These are phyloP conservation scores for Bruguiera sexangula DNA, from an alignment of 345 rosid genomes.

Conservation along the genomic window DNA sequence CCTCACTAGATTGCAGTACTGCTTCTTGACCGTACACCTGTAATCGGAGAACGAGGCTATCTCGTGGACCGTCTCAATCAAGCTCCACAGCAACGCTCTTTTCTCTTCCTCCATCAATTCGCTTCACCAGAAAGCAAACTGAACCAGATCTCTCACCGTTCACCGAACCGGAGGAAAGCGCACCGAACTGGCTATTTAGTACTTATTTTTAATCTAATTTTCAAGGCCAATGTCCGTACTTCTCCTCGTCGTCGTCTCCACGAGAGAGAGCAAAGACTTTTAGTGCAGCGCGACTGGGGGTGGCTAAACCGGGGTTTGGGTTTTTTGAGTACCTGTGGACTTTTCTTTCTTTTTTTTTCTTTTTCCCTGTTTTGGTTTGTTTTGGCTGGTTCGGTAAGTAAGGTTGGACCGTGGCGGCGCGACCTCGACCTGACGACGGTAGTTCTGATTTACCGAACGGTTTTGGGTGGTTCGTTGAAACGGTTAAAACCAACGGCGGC, in stretches of 20 bases:
- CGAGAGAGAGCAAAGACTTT: not conserved
- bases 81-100: slow-evolving; percentile 39
- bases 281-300: slow-evolving; percentile 16
- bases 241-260: not conserved
- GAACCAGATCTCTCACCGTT: slow-evolving; percentile 8
- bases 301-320: too few relatives aligned
- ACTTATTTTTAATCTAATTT: not conserved
- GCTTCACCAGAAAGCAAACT: not conserved
- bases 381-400: too few relatives aligned
- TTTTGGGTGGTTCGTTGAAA: too few relatives aligned
- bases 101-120: slow-evolving; percentile 55
- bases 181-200: not conserved
- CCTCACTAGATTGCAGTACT: slow-evolving; percentile 68
- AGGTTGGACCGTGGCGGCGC: too few relatives aligned
- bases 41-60: slow-evolving; percentile 59
- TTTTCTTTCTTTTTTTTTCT: too few relatives aligned
- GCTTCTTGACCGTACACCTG: slow-evolving; percentile 61
- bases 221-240: not conserved
- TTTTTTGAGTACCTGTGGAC: not conserved
- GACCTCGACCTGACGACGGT: too few relatives aligned
- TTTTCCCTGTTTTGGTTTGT: too few relatives aligned
- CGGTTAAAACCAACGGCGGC: too few relatives aligned
- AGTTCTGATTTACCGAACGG: too few relatives aligned
- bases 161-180: not conserved
- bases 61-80: slow-evolving; percentile 62